phyloP scores from a whole-genome alignment of 106 monocot genomes.

The Iris macrosiphon region DNA sequence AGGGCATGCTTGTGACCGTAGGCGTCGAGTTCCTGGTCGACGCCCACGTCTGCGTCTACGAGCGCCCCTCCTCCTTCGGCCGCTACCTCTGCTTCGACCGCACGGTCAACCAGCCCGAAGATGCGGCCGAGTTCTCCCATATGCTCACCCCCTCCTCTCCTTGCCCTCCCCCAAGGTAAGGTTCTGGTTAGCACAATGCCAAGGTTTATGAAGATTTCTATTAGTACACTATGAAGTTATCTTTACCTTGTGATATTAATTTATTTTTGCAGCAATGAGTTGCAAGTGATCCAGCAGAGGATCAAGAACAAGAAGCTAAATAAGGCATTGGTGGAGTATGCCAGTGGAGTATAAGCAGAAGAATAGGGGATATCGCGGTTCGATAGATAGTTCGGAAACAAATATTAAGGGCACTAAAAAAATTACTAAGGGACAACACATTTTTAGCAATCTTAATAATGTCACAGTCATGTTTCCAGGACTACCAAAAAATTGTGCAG shows the following conservation, averaged over 20 bases:
- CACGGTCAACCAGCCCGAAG: conserved; percentile 44
- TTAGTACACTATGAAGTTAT: no score
- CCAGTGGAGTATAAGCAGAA: conserved; percentile 4
- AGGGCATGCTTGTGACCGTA: conserved; percentile 74
- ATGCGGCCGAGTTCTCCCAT: conserved; percentile 48
- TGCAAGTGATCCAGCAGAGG: conserved; percentile 35
- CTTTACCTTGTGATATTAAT: not conserved
- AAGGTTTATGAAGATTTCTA: no score
- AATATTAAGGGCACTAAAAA: no score
- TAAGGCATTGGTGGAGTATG: conserved; percentile 52
- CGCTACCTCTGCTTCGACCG: conserved; percentile 78
- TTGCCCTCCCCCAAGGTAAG: conserved; percentile 30
- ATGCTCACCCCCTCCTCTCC: conserved; percentile 31
- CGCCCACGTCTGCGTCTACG: conserved; percentile 55
- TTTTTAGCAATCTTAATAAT: no score
- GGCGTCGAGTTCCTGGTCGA: conserved; percentile 51
- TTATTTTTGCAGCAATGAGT: conserved; percentile 37
- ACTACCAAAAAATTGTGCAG: no score
- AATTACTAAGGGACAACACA: no score
- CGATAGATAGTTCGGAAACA: no score
- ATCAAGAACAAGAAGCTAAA: conserved; percentile 55
- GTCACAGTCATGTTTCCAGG: no score
- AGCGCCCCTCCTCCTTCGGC: conserved; percentile 49
- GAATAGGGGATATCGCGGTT: conserved; percentile 2
- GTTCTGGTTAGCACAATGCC: no score